Base-by-base conservation (phyloP, 345 rosid species). In the Populus davidiana region DNA sequence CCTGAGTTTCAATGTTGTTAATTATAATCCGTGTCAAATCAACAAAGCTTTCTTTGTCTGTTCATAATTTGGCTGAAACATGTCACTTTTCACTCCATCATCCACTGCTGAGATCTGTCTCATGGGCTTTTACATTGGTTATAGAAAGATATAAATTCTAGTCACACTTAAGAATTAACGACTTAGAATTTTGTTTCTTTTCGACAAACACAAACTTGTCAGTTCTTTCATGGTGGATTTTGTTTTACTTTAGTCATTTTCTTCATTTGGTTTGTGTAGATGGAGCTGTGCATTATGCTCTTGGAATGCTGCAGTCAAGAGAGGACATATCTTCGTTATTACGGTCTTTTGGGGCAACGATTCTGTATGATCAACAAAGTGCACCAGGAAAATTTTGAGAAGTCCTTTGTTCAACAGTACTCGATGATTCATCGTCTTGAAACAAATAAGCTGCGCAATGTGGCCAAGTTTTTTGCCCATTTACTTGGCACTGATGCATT, bases 391-490 rank as follows among this genome's bases (percentile, higher is more conserved):
- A 93, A 96, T 82, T 93, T 93, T 52, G 99, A 96, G 78, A 91
- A 89, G 54, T 92, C 94, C 83, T 96, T 96, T 61, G 97, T 91
- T 63, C 95, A 92, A 81, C 97, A 96, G 73, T 93, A 93, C 78
- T 92, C 97, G 2, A 96, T 93, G 99, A 96, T 96, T 74, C 98
- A 96, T 61, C 91, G 94, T 10, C 93, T 93, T 23, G 98, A 96
- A 87, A 93, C 97, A 54, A 92, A 93, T 78, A 93, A 93, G 81
- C 71, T 92, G 70, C 90, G 96, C 39, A 93, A 96, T 81, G 96
- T 96, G 79, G 99, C 92, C 2, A 92, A 93, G 84, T 96, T 96
- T 83, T 96, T 93, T 81, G 97, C 98, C 38, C 99, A 96, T 87
- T 87, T 96, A 77, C 86, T 93, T 16, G 99, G 99, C 63, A 93